These are phyloP conservation scores for Trichoderma breve DNA, from an alignment of 2,329 filamentous ascomycete species.

Conservation along the genomic window DNA sequence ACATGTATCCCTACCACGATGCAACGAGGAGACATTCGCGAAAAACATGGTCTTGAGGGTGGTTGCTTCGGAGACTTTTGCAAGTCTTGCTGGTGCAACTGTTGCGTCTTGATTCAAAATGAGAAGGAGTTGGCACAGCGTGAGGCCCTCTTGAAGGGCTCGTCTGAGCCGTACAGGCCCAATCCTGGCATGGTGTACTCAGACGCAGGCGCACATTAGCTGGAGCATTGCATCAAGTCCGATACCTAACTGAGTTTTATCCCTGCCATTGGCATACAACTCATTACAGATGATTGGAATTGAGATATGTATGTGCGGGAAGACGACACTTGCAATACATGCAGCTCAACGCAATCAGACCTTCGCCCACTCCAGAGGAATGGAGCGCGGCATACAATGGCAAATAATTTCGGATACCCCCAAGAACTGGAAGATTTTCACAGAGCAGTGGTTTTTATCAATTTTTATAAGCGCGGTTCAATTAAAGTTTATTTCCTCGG, in stretches of 20 bases:
- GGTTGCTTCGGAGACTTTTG: constrained; percentile 43
- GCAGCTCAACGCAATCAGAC: neutral
- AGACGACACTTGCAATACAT: neutral
- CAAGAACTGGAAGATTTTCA: neutral
- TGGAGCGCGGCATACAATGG: neutral
- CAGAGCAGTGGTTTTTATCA: neutral
- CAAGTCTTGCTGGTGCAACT: constrained; percentile 45
- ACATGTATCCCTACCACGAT: constrained; percentile 44
- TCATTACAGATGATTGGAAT: neutral
- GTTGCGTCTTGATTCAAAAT: constrained; percentile 45
- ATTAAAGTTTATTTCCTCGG: neutral
- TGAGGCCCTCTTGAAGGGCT: constrained; percentile 28
- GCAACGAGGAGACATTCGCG: constrained; percentile 45
- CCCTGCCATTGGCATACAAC: too few species aligned
- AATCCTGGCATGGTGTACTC: constrained; percentile 24
- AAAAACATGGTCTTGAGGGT: constrained; percentile 45
- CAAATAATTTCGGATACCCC: neutral
- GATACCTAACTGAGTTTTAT: too few species aligned
- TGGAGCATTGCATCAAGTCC: neutral
- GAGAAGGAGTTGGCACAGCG: constrained; percentile 47
- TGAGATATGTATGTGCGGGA: neutral
- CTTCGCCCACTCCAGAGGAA: neutral
- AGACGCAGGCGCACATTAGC: neutral
- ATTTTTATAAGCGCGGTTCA: neutral
- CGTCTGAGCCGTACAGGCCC: constrained; percentile 23